Conservation (phyloP, 352 stramenopile species). For the Blastocystis sp. region DNA sequence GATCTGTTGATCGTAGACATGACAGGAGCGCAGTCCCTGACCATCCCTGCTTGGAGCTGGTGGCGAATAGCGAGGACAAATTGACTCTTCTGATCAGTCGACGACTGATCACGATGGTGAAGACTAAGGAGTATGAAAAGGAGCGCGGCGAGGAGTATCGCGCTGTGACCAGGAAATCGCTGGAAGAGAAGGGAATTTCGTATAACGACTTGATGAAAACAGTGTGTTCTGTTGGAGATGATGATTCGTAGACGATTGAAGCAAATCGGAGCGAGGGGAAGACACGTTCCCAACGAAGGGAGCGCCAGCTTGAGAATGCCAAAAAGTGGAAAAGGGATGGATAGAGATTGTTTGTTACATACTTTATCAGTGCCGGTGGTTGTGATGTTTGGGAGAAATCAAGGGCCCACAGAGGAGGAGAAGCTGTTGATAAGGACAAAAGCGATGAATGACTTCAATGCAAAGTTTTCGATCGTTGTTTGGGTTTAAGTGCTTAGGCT, state of each 20-base stretch:
- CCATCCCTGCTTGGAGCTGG: slow-evolving; percentile 33
- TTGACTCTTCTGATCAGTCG: slow-evolving; percentile 26
- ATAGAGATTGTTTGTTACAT: not conserved
- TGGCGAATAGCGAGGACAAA: slow-evolving; percentile 49
- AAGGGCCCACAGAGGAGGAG: not conserved
- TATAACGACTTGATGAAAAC: slow-evolving; percentile 33
- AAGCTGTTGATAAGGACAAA: not conserved
- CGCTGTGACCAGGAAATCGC: not conserved
- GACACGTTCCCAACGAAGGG: slow-evolving; percentile 8
- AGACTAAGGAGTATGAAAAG: not conserved
- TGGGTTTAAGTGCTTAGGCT: not conserved
- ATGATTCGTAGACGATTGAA: not conserved
- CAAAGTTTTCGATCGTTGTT: not conserved
- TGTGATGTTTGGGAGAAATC: too few relatives aligned
- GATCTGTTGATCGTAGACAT: not conserved
- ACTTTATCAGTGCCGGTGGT: not conserved
- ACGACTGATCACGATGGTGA: slow-evolving; percentile 56
- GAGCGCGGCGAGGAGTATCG: not conserved
- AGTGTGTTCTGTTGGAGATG: not conserved
- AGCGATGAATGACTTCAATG: slow-evolving; percentile 25
- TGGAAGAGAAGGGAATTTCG: not conserved
- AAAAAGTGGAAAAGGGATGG: slow-evolving; percentile 11
- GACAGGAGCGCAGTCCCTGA: not conserved
- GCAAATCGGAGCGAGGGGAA: not conserved
- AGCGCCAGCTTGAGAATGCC: slow-evolving; percentile 22